These are phyloP conservation scores for Rehmannia glutinosa DNA, from an alignment of 257 asterid species.

Conservation along the genomic window DNA sequence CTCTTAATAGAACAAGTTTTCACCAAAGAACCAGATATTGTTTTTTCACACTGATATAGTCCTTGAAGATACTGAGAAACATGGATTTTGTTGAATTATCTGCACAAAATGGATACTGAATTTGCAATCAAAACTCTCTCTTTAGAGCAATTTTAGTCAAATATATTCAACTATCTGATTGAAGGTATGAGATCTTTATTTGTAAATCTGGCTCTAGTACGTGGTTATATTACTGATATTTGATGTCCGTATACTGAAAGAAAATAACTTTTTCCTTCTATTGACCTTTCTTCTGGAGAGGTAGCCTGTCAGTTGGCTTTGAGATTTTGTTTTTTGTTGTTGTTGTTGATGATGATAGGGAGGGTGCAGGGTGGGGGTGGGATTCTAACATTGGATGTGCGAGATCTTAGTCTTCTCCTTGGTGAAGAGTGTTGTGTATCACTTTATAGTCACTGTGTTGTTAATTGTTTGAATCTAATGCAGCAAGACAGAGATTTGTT, in stretches of 20 bases:
- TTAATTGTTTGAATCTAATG: slow-evolving; percentile 25
- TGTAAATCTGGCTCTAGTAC: background rate
- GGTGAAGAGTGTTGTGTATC: background rate
- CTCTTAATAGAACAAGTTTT: background rate
- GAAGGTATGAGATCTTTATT: background rate
- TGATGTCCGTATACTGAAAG: background rate
- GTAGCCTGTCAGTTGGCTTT: slow-evolving; percentile 2
- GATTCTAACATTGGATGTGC: background rate
- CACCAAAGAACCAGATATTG: background rate
- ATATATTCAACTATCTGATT: background rate
- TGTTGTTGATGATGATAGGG: background rate
- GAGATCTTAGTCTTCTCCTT: slow-evolving; percentile 8
- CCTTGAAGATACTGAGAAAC: background rate
- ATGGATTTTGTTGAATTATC: background rate
- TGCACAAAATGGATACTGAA: background rate
- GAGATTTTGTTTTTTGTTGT: slow-evolving; percentile 1
- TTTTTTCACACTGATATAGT: background rate
- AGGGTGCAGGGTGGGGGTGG: background rate
- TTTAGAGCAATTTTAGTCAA: background rate
- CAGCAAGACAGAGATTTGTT: slow-evolving; percentile 74
- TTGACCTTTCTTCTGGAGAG: background rate
- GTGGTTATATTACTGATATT: background rate
- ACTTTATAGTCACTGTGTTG: background rate
- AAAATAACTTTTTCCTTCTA: background rate
- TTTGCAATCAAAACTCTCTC: slow-evolving; percentile 5